Evolutionary conservation across 208 protist genomes (phyloP), one percentile per base, ranked within the genome.

Genomic region (Acanthamoeba quina): DNA sequence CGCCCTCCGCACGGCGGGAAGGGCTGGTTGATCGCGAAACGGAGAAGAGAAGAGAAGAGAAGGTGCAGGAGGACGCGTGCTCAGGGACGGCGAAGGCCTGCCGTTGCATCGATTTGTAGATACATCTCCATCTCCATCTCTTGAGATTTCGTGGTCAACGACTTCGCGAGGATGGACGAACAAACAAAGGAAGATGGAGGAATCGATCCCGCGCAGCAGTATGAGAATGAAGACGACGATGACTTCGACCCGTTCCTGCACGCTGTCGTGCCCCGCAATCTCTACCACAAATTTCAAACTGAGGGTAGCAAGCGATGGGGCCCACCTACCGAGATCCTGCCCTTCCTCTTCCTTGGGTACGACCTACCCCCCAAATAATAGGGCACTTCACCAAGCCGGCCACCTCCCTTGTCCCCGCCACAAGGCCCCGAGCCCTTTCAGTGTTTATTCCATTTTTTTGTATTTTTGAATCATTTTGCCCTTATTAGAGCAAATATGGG

Each of bases 311-410:
- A 89, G 52, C n/a, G 54, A 6, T 89, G 82, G 82, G 82, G 82
- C 0, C 82, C 82, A 10, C 82, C 82, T 4, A 89, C 82, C 54
- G 29, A 66, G 21, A 89, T 89, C 82, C 52, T 89, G 11, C 82
- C 82, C 54, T 89, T 68, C 82, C 82, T 89, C 34, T 89, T 52
- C 52, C 56, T 89, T 24, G 82, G 82, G 82, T 89, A 68, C 47
- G 76, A 52, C 19, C 64, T 7, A 19, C 11, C 11, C 29, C 9
- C 37, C n/a, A 11, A 11, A 24, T 64, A 11, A 3, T 15, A 24
- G 37, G 37, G 37, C 37, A 37, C 37, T 37, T 37, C 37, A 3
- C 44, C 15, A 74, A 29, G 11, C 66, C 66, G 44, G 26, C n/a
- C n/a, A 24, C 62, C 26, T 31, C 66, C 66, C 66, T 31, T 74